Evolutionary conservation across 176 grass and related monocot species (phyloP), one percentile per base, ranked within the genome.

Genomic region (Oropetium thomaeum): DNA sequence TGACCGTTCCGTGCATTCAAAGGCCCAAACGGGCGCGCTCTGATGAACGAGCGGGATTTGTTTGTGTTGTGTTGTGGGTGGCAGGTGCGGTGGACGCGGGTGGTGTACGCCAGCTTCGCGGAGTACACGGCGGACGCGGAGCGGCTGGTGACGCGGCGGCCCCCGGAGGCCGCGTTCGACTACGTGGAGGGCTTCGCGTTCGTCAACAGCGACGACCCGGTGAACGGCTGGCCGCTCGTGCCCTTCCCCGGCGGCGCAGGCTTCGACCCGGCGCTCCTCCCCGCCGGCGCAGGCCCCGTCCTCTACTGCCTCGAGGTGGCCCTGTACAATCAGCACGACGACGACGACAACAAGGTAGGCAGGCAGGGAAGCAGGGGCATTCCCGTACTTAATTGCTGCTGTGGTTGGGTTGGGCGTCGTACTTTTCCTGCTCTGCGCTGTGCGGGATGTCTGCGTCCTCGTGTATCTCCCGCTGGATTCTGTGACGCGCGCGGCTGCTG

Each of bases 241-340:
- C 87, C 89, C 2, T 49, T 99, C 70, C 82, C 79, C 4, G 68
- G 63, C 44, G 73, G 79, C 53, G 67, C 84, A 2, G 37, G 52
- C 69, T 92, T 99, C 79, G 85, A 99, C 29, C 9, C 89, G 14
- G 44, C 71, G 10, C 63, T 38, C 1, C 84, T 99, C 41, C 89
- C 89, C 20, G 79, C 63, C 57, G 84, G 60, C 47, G 63, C 89
- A 10, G 82, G 91, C 5, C 87, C 82, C 35, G 82, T 99, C 4
- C 86, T 99, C 69, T 99, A 99, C 82, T 99, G 96, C 87, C 92
- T 99, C 0, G 96, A 99, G 92, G 84, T 96, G 41, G 91, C 80
- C 25, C 73, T 96, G 70, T 79, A 99, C 70, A 35, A 32, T 0
- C 44, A 75, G 23, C 19, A 16, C 22, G 71, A 22, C 51, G 83